Percentiles rank a stretch among this genome's conserved stretches.
These are phyloP conservation scores for Omphalotus guepiniiformis DNA, from an alignment of 768 basidiomycete genomes.

Conservation along the genomic window DNA sequence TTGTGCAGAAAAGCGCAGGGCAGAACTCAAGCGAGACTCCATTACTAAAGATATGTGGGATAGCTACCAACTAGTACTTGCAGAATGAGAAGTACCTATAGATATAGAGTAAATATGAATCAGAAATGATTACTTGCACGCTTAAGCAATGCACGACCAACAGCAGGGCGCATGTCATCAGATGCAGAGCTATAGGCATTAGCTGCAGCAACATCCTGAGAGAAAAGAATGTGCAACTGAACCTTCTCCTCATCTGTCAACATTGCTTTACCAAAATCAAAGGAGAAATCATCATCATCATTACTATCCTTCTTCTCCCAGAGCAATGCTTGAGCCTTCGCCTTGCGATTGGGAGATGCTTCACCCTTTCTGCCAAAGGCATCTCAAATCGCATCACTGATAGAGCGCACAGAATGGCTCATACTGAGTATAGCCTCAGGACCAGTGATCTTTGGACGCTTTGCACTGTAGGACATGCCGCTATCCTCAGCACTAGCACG, in stretches of 20 bases:
- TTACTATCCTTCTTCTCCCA: not conserved
- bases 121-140: not conserved
- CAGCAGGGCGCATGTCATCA: not conserved
- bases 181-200: not conserved
- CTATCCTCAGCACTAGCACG: not conserved
- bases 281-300: not conserved
- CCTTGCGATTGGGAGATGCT: not conserved
- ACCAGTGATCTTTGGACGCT: slow-evolving; percentile 1
- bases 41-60: slow-evolving; percentile 25
- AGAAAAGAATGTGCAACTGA: not conserved
- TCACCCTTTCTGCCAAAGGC: not conserved
- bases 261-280: not conserved
- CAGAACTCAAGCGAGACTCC: slow-evolving; percentile 11
- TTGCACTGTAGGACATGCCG: not conserved
- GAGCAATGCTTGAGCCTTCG: not conserved
- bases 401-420: not conserved
- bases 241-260: not conserved
- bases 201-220: not conserved
- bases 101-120: not conserved
- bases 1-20: slow-evolving; percentile 5
- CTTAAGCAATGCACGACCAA: not conserved
- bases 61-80: slow-evolving; percentile 11
- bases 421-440: not conserved
- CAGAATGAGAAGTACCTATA: not conserved
- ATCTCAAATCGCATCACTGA: not conserved